A percentile compares a stretch with the other conserved stretches of the same genome.
Conservation (phyloP, 129 eudicot genomes). For the Mikania micrantha region DNA sequence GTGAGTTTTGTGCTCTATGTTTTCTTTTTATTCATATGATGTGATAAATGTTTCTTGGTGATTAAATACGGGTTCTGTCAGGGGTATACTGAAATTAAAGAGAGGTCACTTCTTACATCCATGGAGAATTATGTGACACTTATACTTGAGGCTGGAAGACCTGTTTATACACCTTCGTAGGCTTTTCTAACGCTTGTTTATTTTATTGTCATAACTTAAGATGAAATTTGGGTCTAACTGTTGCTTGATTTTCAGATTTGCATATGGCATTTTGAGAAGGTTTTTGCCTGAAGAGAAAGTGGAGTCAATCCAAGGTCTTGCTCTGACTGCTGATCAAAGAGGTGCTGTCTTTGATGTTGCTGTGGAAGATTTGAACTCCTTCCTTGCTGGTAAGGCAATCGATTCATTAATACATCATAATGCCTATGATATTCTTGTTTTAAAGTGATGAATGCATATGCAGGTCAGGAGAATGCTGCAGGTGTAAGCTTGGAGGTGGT, state of each 20-base stretch:
- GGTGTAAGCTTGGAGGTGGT: conserved; percentile 75
- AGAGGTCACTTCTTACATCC: conserved; percentile 75
- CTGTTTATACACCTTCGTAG: conserved; percentile 73
- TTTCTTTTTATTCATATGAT: background rate
- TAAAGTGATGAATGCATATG: background rate
- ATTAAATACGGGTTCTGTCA: conserved; percentile 18
- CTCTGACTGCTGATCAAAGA: conserved; percentile 73
- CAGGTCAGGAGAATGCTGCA: conserved; percentile 72
- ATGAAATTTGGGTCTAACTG: background rate
- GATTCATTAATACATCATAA: background rate
- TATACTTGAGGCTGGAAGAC: conserved; percentile 69
- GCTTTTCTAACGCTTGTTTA: conserved; percentile 5
- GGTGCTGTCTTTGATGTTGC: conserved; percentile 81
- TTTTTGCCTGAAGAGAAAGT: conserved; percentile 83
- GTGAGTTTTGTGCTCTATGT: conserved; percentile 32
- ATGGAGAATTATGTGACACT: conserved; percentile 79
- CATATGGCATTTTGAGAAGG: conserved; percentile 65
- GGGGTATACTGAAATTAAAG: conserved; percentile 83
- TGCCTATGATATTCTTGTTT: background rate
- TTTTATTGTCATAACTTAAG: background rate
- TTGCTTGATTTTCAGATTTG: conserved; percentile 40
- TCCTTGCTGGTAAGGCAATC: conserved; percentile 47
- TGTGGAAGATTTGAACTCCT: conserved; percentile 54
- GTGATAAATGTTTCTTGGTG: background rate
- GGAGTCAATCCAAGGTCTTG: conserved; percentile 67